These are phyloP conservation scores for Striga hermonthica DNA, from an alignment of 305 asterid species.

Conservation along the genomic window DNA sequence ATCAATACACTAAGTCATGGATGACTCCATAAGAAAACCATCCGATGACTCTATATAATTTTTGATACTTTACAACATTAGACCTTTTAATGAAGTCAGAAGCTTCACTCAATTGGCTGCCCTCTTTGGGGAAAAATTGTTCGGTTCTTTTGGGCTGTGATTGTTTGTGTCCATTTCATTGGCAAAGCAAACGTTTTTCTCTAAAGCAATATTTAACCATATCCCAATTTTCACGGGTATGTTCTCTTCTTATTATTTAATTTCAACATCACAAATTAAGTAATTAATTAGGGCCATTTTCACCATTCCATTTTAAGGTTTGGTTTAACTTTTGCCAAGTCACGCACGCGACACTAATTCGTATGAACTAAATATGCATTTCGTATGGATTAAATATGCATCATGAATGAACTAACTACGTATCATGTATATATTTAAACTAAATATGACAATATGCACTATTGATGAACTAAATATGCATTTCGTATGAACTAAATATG, in stretches of 20 bases:
- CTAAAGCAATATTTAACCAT: constrained; percentile 9
- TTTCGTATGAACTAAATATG: no score
- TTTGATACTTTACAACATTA: no score
- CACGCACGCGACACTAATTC: no score
- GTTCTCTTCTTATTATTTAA: background rate
- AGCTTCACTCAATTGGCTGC: background rate
- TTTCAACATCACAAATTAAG: constrained; percentile 6
- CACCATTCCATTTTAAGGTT: background rate
- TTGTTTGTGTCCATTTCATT: constrained; percentile 32
- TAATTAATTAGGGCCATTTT: background rate
- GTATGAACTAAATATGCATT: background rate
- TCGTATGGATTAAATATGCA: no score
- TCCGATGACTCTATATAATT: no score
- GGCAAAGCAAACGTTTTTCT: constrained; percentile 9
- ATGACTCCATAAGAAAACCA: no score
- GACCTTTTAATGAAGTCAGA: background rate
- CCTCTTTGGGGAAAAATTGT: background rate
- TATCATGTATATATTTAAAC: no score
- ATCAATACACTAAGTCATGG: no score
- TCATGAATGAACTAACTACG: no score
- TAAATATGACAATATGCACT: no score
- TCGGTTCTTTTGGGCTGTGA: background rate
- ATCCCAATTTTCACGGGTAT: constrained; percentile 9
- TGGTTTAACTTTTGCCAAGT: background rate
- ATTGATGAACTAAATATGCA: no score